Base-by-base conservation (phyloP, 73 alveolate genomes). In the Urostyla sp. region DNA sequence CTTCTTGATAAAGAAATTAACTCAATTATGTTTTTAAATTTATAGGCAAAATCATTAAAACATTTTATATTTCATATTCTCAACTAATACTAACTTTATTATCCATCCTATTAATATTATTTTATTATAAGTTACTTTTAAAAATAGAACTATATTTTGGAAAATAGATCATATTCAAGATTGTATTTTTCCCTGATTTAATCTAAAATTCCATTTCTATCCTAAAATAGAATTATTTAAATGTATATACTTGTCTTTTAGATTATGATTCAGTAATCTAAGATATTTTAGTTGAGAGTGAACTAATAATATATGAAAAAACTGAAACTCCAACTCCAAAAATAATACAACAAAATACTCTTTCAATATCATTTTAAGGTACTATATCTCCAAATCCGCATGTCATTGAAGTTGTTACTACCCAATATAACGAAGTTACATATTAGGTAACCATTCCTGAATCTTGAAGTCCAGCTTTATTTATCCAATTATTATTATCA, bases 301-400 rank as follows among this genome's bases (percentile, higher is more conserved):
- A 48, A 0, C 89, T 52, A 24, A 69, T 26, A 6, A 59, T 69
- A 30, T 31, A 69, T 28, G 83, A 48, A 30, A 48, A 69, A 7
- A 69, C 30, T 0, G 83, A 54, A 1, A 48, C 55, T 13, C 83
- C 83, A 4, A 69, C 15, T 16, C 40, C 34, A 27, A 69, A 69
- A 48, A 69, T 69, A 11, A 69, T 15, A 35, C 67, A n/a, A 27
- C 32, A 90, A 77, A 75, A 91, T 1, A 88, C 21, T 59, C 87
- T 88, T 57, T 91, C 97, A 32, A 58, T 36, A 20, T 79, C 59
- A 7, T 80, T 89, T 31, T 67, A 35, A 32, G 95, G 94, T 0
- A 72, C 37, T 1, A 88, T 56, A 61, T 91, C 97, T 10, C 97
- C 97, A 53, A 89, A 91, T 28, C 95, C 97, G 16, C 88, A 91